Conservation (phyloP, 179 eudicot species). For the Drosera spatulata region DNA sequence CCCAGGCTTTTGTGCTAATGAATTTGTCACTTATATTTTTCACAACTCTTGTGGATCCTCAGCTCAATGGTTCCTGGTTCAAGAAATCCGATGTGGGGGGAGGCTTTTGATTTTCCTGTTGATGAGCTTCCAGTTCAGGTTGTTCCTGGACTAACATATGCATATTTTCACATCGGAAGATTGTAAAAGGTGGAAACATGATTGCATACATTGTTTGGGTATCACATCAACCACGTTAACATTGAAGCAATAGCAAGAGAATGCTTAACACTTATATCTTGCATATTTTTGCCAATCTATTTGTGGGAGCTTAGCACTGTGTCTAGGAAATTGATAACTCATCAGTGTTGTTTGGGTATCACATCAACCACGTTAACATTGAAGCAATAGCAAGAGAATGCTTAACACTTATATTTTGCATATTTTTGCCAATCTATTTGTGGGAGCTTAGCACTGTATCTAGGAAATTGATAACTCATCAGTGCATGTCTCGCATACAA, state of each 20-base stretch:
- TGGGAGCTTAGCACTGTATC: background rate
- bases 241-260: too few relatives aligned
- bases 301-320: background rate
- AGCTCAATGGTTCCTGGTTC: conserved; percentile 99
- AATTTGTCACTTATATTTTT: too few relatives aligned
- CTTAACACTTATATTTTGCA: background rate
- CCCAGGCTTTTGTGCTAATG: background rate
- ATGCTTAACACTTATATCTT: background rate
- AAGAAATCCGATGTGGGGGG: conserved; percentile 99
- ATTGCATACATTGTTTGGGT: background rate
- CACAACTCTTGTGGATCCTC: conserved; percentile 10
- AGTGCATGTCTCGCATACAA: background rate
- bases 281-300: background rate
- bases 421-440: background rate
- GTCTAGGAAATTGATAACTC: background rate
- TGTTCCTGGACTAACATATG: conserved; percentile 6
- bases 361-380: too few relatives aligned
- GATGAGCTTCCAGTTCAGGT: conserved; percentile 92
- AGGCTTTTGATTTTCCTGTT: conserved; percentile 81
- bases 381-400: background rate
- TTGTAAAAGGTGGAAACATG: background rate
- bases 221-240: too few relatives aligned
- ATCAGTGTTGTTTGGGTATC: background rate
- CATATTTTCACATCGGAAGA: background rate
- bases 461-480: too few relatives aligned